Conservation (phyloP, 345 rosid genomes). For the Eucalyptus cladocalyx region DNA sequence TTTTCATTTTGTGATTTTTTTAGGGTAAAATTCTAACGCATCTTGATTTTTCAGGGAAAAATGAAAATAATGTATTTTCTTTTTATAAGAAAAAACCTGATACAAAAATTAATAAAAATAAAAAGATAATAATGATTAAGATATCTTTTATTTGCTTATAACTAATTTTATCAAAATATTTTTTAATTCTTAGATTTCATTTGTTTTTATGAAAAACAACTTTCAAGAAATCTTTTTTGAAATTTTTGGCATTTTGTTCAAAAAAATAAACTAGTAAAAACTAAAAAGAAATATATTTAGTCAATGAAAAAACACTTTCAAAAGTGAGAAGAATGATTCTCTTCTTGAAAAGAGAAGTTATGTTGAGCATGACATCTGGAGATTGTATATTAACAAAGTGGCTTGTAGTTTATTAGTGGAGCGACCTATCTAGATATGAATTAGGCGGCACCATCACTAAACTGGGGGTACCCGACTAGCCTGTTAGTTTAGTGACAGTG, state of each 20-base stretch:
- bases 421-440: background rate
- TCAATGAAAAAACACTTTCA: background rate
- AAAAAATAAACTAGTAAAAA: no score
- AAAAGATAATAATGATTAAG: no score
- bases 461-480: no score
- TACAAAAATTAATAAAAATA: no score
- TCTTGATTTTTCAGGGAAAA: background rate
- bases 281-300: no score
- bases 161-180: no score
- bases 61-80: no score
- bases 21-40: background rate
- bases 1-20: background rate
- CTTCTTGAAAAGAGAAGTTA: accelerated
- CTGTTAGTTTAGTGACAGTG: no score
- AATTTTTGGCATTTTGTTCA: no score
- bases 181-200: no score
- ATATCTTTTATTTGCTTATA: no score
- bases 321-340: background rate
- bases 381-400: background rate
- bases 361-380: background rate
- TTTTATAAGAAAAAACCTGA: background rate
- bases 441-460: background rate
- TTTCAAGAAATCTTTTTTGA: background rate
- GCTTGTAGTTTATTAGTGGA: background rate
- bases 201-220: accelerated